Evolutionary conservation across 352 stramenopile genomes (phyloP).

Genomic region (Aphanomyces astaci): DNA sequence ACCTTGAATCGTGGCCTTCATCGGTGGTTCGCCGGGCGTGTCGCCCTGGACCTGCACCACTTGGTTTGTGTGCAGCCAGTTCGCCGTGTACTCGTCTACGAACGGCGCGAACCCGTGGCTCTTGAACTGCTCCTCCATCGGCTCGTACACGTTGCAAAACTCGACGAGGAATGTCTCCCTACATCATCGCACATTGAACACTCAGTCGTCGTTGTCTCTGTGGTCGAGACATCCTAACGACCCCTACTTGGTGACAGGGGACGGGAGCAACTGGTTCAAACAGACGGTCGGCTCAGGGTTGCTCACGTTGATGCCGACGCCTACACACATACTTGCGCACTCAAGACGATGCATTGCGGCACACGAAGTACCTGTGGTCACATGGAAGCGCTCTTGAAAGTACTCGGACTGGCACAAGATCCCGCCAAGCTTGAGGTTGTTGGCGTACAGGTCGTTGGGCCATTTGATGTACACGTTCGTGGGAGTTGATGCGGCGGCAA

Average conservation of each 20-base stretch:
- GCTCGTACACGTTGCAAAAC: constrained; percentile 83
- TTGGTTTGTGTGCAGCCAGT: constrained; percentile 81
- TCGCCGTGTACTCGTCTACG: constrained; percentile 67
- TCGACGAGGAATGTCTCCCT: constrained; percentile 81
- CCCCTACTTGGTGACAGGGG: constrained; percentile 62
- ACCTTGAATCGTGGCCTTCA: constrained; percentile 23
- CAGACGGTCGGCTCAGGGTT: constrained; percentile 82
- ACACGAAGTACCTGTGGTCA: constrained; percentile 63
- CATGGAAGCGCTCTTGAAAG: constrained; percentile 59
- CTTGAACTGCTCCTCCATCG: constrained; percentile 75
- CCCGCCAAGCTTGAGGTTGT: constrained; percentile 83
- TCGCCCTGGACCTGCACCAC: constrained; percentile 64
- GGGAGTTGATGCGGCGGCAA: constrained; percentile 22
- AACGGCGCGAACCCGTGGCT: constrained; percentile 80
- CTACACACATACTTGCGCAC: neutral
- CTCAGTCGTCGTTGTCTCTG: neutral
- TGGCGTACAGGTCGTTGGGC: constrained; percentile 89
- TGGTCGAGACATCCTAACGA: neutral
- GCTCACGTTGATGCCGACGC: constrained; percentile 79
- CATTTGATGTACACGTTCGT: constrained; percentile 83
- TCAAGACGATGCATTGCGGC: neutral
- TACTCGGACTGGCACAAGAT: constrained; percentile 87
- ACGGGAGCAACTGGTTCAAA: constrained; percentile 73
- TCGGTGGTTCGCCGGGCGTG: constrained; percentile 27
- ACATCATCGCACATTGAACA: no score